Conservation (phyloP, 805 yeast species). For the Yarrowia sp. region DNA sequence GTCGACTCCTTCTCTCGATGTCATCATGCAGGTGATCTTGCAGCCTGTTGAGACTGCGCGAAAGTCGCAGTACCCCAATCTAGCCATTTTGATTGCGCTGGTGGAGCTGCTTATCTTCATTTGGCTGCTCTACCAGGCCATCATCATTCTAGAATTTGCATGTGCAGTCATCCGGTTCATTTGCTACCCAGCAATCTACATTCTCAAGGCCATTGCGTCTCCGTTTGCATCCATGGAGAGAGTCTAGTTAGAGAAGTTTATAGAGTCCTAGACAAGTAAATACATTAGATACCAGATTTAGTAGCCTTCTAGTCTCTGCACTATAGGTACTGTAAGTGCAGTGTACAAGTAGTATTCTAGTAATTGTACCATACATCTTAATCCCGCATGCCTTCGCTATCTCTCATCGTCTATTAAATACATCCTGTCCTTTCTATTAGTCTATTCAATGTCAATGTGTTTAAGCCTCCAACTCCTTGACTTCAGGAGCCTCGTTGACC, state of each 20-base stretch:
- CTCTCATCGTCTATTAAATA: slow-evolving; percentile 5
- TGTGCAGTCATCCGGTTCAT: slow-evolving; percentile 42
- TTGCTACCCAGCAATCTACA: slow-evolving; percentile 44
- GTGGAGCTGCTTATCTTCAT: slow-evolving; percentile 41
- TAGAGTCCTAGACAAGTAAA: slow-evolving; percentile 10
- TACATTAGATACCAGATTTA: background rate
- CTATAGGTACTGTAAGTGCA: too few relatives aligned
- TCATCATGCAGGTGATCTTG: slow-evolving; percentile 5
- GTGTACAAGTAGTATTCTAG: too few relatives aligned
- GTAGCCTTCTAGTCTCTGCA: too few relatives aligned
- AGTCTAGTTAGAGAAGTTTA: background rate
- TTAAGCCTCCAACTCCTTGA: slow-evolving; percentile 18
- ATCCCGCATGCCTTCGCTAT: too few relatives aligned
- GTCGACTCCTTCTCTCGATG: slow-evolving; percentile 6
- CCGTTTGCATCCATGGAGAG: slow-evolving; percentile 7
- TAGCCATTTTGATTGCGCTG: slow-evolving; percentile 11
- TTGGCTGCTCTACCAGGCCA: slow-evolving; percentile 40
- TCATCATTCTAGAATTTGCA: slow-evolving; percentile 41
- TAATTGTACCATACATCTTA: too few relatives aligned
- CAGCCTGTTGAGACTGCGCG: slow-evolving; percentile 17
- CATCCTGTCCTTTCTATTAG: slow-evolving; percentile 20
- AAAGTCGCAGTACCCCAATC: slow-evolving; percentile 8
- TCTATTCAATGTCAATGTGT: slow-evolving; percentile 17
- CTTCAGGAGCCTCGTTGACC: slow-evolving; percentile 28
- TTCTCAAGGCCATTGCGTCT: slow-evolving; percentile 31